Conservation (phyloP, 345 rosid genomes). For the Gossypium anomalum region DNA sequence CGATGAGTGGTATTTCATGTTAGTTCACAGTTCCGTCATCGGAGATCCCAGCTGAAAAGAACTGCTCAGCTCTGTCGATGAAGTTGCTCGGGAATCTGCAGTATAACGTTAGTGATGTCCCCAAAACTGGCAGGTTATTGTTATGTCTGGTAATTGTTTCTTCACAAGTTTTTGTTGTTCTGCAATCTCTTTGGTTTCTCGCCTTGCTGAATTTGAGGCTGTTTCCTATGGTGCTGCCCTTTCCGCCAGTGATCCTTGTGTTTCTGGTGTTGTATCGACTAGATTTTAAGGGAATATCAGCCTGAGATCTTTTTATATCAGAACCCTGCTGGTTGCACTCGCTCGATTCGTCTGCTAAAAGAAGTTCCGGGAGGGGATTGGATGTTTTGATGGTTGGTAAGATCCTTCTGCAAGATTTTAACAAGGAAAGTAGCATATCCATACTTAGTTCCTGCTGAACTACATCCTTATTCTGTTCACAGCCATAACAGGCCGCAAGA, state of each 20-base stretch:
- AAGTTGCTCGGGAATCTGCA: conserved; percentile 53
- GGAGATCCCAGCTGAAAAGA: conserved; percentile 39
- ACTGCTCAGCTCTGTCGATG: conserved; percentile 55
- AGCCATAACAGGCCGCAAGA: conserved; percentile 66
- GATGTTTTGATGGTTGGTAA: conserved; percentile 23
- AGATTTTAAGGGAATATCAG: conserved; percentile 30
- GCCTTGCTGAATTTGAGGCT: conserved; percentile 36
- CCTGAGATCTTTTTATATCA: conserved; percentile 39
- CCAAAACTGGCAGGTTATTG: conserved; percentile 25
- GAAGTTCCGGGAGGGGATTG: conserved; percentile 28
- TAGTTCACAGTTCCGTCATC: background rate
- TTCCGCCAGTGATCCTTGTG: conserved; percentile 28
- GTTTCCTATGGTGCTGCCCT: conserved; percentile 33
- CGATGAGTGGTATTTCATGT: background rate
- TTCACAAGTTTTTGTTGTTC: conserved; percentile 42
- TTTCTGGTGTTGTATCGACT: conserved; percentile 36
- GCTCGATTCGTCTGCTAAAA: conserved; percentile 28
- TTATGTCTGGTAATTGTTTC: conserved; percentile 31
- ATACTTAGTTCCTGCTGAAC: conserved; percentile 65
- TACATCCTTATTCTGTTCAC: conserved; percentile 61
- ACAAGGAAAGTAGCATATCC: conserved; percentile 64
- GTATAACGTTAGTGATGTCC: conserved; percentile 43
- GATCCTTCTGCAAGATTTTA: conserved; percentile 56
- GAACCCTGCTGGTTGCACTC: conserved; percentile 38
- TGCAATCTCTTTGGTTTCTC: conserved; percentile 49